Evolutionary conservation across 257 asterid species (phyloP).

Genomic region (Rubia yunnanensis): DNA sequence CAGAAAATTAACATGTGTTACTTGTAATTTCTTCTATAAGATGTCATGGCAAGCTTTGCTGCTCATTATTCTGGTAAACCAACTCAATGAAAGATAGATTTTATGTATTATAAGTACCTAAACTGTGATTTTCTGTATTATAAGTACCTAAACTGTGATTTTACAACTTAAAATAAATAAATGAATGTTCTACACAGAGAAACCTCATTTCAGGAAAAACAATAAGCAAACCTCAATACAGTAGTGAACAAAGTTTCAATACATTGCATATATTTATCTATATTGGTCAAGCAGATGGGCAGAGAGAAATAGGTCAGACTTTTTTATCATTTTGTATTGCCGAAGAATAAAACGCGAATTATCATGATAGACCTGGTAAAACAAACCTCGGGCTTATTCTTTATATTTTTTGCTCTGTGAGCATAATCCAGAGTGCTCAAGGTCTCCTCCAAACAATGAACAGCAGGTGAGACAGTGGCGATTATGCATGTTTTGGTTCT

Average conservation of each 20-base stretch:
- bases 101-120: background rate
- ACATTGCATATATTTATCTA: background rate
- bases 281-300: background rate
- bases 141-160: too few species aligned
- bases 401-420: slow-evolving; percentile 80
- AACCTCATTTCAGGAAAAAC: background rate
- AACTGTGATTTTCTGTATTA: background rate
- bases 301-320: background rate
- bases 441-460: slow-evolving; percentile 90
- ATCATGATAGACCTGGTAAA: background rate
- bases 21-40: background rate
- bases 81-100: background rate
- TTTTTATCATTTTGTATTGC: background rate
- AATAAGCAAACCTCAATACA: background rate
- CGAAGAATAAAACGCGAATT: background rate
- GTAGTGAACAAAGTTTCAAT: slow-evolving; percentile 3
- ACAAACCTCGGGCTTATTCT: slow-evolving; percentile 87
- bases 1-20: background rate
- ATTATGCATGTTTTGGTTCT: slow-evolving; percentile 85
- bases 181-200: background rate
- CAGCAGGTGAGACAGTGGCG: slow-evolving; percentile 91
- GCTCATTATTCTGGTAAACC: background rate
- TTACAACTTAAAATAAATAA: background rate
- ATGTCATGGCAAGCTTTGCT: background rate
- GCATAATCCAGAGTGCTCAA: slow-evolving; percentile 89